These are phyloP conservation scores for Alternaria infectoria DNA, from an alignment of 2,329 filamentous ascomycete species.

Conservation along the genomic window DNA sequence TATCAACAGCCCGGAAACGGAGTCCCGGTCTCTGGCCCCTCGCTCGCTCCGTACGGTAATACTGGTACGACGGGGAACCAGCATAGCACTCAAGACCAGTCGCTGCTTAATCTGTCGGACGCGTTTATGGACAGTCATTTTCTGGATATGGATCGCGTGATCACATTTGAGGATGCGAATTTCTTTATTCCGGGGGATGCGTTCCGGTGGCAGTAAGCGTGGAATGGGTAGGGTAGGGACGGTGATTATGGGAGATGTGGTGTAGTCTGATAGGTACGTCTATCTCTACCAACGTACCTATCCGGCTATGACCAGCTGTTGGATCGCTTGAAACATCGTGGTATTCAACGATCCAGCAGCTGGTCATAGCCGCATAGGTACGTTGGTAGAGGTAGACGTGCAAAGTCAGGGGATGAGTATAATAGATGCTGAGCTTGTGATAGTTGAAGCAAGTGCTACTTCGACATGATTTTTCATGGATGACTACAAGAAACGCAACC, in stretches of 20 bases:
- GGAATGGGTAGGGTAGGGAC: neutral
- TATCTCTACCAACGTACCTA: neutral
- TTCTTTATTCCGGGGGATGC: constrained; percentile 41
- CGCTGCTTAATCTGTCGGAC: constrained; percentile 37
- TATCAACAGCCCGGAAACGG: constrained; percentile 6
- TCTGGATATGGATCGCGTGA: constrained; percentile 43
- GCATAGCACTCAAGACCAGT: constrained; percentile 36
- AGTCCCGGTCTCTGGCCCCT: neutral
- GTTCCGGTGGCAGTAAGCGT: constrained; percentile 31
- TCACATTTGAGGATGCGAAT: constrained; percentile 45
- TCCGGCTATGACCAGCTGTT: neutral
- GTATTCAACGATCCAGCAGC: no score
- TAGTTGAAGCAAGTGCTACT: neutral
- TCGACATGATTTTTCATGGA: neutral
- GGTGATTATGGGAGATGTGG: neutral
- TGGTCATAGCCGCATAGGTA: neutral
- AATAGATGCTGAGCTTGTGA: neutral
- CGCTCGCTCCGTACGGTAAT: constrained; percentile 1
- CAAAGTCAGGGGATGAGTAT: neutral
- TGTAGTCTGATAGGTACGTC: neutral
- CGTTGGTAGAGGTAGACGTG: neutral
- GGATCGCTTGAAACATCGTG: no score
- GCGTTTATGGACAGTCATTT: constrained; percentile 44
- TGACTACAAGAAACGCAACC: neutral
- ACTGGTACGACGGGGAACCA: constrained; percentile 6